Evolutionary conservation across 495 filamentous ascomycete genomes (phyloP).

Genomic region (Oleoguttula mirabilis): DNA sequence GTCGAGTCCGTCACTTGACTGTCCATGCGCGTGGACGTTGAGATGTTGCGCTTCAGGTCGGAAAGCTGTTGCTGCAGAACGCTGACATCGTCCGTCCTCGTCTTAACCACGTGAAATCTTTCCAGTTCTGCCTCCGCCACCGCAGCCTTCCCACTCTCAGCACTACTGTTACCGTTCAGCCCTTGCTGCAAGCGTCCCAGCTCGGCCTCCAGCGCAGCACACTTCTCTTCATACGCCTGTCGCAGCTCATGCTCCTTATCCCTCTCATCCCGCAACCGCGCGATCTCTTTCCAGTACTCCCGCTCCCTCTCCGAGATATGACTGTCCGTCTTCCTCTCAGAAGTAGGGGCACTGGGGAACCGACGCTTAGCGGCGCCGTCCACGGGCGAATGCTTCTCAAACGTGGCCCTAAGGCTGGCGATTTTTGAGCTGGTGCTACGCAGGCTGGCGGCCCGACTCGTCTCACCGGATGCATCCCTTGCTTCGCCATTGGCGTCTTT

Average conservation of each 20-base stretch:
- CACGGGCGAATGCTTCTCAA: constrained; percentile 3
- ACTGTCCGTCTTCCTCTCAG: constrained; percentile 1
- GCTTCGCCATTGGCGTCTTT: no score
- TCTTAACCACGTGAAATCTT: no score
- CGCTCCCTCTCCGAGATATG: background rate
- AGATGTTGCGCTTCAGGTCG: constrained; percentile 27
- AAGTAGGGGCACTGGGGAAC: background rate
- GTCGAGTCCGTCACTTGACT: constrained; percentile 25
- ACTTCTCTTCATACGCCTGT: constrained; percentile 10
- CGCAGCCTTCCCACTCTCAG: no score
- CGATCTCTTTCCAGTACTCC: constrained; percentile 2
- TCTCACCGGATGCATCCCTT: no score
- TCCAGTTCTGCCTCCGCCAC: no score
- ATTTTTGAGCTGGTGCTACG: constrained; percentile 15
- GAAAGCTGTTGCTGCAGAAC: constrained; percentile 21
- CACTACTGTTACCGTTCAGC: no score
- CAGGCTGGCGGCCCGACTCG: background rate
- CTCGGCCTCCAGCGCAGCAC: background rate
- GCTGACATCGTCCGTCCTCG: constrained; percentile 4
- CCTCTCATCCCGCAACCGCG: constrained; percentile 6
- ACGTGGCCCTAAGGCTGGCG: constrained; percentile 11
- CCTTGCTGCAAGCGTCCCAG: no score
- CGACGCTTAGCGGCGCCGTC: background rate
- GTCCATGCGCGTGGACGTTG: constrained; percentile 24
- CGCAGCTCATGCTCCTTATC: constrained; percentile 10